Percentiles rank a stretch among this genome's conserved stretches.
Conservation (phyloP, 208 protist genomes). For the Trypanosoma melophagium region DNA sequence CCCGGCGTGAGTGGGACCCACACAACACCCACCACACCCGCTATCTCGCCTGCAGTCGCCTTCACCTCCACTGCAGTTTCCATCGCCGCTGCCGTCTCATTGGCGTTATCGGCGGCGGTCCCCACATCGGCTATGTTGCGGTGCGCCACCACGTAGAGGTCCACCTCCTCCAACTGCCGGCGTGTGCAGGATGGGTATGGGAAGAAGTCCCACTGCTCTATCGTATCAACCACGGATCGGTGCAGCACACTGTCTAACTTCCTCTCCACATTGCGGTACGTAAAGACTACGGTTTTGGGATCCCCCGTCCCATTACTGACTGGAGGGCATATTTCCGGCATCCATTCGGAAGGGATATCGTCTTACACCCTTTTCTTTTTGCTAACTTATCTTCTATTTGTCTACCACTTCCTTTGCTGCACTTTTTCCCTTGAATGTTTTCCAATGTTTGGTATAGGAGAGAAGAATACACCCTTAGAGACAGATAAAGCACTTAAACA, state of each 20-base stretch:
- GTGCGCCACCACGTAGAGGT: slow-evolving; percentile 45
- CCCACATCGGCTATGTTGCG: no score
- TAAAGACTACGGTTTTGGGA: background rate
- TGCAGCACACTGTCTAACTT: background rate
- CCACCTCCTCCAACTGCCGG: slow-evolving; percentile 45
- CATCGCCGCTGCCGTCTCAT: background rate
- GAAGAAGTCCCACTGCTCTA: slow-evolving; percentile 27
- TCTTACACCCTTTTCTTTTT: no score
- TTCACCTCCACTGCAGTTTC: background rate
- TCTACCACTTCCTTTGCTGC: no score
- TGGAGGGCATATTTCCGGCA: no score
- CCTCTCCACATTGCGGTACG: slow-evolving; percentile 18
- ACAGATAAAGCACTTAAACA: no score
- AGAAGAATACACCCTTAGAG: no score
- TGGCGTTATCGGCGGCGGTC: no score
- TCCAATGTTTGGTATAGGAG: no score
- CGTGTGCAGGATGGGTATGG: slow-evolving; percentile 67
- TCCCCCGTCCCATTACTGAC: background rate
- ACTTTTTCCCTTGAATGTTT: no score
- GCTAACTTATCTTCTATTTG: no score
- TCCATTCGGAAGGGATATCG: no score
- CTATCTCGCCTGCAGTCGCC: background rate
- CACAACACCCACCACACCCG: slow-evolving; percentile 65
- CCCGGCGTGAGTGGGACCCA: slow-evolving; percentile 57
- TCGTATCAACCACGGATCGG: slow-evolving; percentile 1